Evolutionary conservation across 1,139 yeast genomes (phyloP).

Genomic region (Lodderomyces metapsilosis): DNA sequence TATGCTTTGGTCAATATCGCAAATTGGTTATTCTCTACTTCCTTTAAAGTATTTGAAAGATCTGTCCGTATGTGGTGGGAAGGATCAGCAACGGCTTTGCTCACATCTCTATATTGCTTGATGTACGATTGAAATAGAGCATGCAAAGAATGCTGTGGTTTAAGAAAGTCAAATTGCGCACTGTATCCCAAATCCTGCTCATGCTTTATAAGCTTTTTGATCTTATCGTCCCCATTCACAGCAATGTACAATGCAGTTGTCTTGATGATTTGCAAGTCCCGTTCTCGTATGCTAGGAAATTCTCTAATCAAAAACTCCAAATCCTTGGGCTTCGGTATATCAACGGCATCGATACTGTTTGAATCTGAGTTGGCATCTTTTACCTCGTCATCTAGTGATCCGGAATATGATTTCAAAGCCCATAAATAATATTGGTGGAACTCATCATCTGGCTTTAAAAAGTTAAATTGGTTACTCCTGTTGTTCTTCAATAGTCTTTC

Average conservation of each 20-base stretch:
- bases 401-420: conserved; percentile 8
- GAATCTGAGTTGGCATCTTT: neutral
- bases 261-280: conserved; percentile 69
- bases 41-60: neutral
- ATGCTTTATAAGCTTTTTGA: conserved; percentile 35
- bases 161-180: conserved; percentile 69
- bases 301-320: conserved; percentile 46
- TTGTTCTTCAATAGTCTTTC: conserved; percentile 51
- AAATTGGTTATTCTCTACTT: neutral
- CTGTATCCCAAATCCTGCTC: conserved; percentile 37
- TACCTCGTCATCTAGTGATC: neutral
- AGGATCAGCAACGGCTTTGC: conserved; percentile 17
- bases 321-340: conserved; percentile 18
- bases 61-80: neutral
- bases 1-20: conserved; percentile 11
- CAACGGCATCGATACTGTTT: conserved; percentile 5
- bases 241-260: conserved; percentile 70
- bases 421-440: conserved; percentile 58
- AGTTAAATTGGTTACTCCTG: conserved; percentile 57
- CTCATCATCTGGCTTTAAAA: conserved; percentile 54
- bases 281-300: conserved; percentile 56
- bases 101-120: conserved; percentile 52
- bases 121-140: conserved; percentile 49
- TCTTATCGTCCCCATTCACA: conserved; percentile 49
- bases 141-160: conserved; percentile 60